phyloP scores from a whole-genome alignment of 2,329 filamentous ascomycete genomes.

The Sarocladium strictum region DNA sequence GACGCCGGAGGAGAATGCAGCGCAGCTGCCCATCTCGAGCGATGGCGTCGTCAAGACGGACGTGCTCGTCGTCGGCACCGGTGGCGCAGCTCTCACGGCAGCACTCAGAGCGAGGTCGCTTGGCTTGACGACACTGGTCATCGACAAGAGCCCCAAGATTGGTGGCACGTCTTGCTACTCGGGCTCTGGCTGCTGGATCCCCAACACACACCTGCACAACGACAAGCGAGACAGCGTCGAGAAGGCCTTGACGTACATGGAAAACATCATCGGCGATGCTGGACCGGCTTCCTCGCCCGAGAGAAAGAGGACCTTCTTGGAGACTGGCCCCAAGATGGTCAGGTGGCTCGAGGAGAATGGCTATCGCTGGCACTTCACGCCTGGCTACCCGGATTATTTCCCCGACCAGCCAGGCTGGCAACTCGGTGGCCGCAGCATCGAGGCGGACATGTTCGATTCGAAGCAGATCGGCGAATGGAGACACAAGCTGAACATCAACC shows the following conservation, averaged over 20 bases:
- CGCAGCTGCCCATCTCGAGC: neutral
- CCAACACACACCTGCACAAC: slow-evolving; percentile 20
- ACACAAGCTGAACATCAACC: slow-evolving; percentile 7
- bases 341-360: slow-evolving; percentile 21
- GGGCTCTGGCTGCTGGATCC: slow-evolving; percentile 28
- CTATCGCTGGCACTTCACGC: slow-evolving; percentile 19
- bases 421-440: slow-evolving; percentile 19
- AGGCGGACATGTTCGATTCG: slow-evolving; percentile 21
- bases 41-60: slow-evolving; percentile 7
- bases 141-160: slow-evolving; percentile 25
- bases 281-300: slow-evolving; percentile 22
- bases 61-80: slow-evolving; percentile 25
- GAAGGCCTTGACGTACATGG: slow-evolving; percentile 21
- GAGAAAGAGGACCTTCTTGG: slow-evolving; percentile 22
- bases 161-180: slow-evolving; percentile 30
- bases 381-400: slow-evolving; percentile 26
- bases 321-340: slow-evolving; percentile 25
- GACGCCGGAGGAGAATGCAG: slow-evolving; percentile 2
- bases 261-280: slow-evolving; percentile 20
- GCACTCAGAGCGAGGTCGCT: slow-evolving; percentile 20
- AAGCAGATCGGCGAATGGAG: slow-evolving; percentile 21
- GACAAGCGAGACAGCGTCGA: slow-evolving; percentile 19
- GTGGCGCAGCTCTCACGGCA: slow-evolving; percentile 25
- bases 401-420: slow-evolving; percentile 17
- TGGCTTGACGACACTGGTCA: slow-evolving; percentile 20